Evolutionary conservation across 768 basidiomycete genomes (phyloP).

Genomic region (Lactarius sp.): DNA sequence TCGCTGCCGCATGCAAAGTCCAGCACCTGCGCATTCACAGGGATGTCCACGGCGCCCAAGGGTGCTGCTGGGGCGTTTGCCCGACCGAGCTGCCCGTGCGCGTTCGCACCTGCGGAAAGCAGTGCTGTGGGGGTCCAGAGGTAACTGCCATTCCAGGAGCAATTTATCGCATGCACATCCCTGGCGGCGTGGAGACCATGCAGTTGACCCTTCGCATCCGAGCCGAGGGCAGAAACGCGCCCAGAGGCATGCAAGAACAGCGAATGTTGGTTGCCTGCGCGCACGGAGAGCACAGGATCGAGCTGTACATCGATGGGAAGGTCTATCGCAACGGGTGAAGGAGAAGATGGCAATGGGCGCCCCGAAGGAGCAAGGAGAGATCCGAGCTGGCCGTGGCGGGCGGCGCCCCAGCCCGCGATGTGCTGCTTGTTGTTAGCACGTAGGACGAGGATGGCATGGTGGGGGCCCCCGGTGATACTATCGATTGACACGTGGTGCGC

Average conservation of each 20-base stretch:
- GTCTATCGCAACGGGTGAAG: conserved; percentile 36
- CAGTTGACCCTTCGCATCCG: conserved; percentile 67
- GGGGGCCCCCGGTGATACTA: conserved; percentile 59
- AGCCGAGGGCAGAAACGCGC: conserved; percentile 51
- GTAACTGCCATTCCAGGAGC: conserved; percentile 83
- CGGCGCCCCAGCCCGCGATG: conserved; percentile 77
- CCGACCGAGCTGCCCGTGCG: conserved; percentile 64
- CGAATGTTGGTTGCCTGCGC: conserved; percentile 53
- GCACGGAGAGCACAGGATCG: conserved; percentile 30
- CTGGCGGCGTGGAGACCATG: conserved; percentile 32
- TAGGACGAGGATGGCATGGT: conserved; percentile 59
- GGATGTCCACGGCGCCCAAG: conserved; percentile 32
- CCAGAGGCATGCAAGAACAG: conserved; percentile 44
- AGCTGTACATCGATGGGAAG: conserved; percentile 22
- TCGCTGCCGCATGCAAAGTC: conserved; percentile 66
- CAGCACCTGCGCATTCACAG: conserved; percentile 27
- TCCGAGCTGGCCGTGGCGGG: conserved; percentile 83
- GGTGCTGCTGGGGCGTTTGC: conserved; percentile 10
- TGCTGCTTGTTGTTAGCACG: conserved; percentile 28
- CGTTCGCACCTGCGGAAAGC: conserved; percentile 50
- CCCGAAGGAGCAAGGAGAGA: conserved; percentile 25
- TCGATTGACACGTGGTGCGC: conserved; percentile 33
- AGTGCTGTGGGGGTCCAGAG: conserved; percentile 32
- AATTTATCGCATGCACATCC: conserved; percentile 39
- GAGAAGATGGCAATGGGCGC: conserved; percentile 31